These are phyloP conservation scores for Arabidopsis lyrata DNA, from an alignment of 441 rosid genomes.

Conservation along the genomic window DNA sequence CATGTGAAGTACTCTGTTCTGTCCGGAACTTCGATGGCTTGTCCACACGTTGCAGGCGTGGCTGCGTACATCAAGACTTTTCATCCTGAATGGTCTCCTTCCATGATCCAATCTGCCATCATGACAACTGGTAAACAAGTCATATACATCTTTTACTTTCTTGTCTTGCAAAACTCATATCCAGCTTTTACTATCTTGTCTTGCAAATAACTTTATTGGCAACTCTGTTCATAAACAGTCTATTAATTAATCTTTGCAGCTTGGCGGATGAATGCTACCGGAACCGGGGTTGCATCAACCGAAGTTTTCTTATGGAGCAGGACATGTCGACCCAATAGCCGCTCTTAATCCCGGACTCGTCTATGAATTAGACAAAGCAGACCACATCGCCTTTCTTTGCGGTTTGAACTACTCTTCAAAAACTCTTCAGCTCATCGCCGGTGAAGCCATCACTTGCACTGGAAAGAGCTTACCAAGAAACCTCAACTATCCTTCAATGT, in stretches of 20 bases:
- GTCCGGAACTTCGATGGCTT: constrained; percentile 65
- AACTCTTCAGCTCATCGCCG: constrained; percentile 10
- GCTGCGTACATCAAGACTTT: constrained; percentile 60
- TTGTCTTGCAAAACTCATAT: neutral
- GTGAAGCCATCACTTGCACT: constrained; percentile 30
- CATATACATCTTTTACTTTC: neutral
- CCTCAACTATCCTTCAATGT: constrained; percentile 44
- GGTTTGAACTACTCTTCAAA: constrained; percentile 22
- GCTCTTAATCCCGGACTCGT: constrained; percentile 41
- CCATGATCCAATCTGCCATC: constrained; percentile 63
- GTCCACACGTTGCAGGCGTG: constrained; percentile 60
- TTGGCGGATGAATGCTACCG: constrained; percentile 37
- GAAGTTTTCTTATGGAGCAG: constrained; percentile 44
- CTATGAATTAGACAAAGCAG: constrained; percentile 21
- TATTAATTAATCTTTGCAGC: constrained; percentile 20
- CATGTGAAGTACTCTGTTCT: constrained; percentile 36
- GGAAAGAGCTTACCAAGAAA: constrained; percentile 15
- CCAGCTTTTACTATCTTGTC: too few relatives aligned
- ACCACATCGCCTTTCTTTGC: constrained; percentile 36
- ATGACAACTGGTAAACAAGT: constrained; percentile 59
- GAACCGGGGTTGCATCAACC: neutral
- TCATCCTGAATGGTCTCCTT: constrained; percentile 65
- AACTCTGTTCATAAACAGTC: neutral
- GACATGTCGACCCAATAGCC: constrained; percentile 36
- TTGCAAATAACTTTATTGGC: neutral